These are phyloP conservation scores for Excoecaria agallocha DNA, from an alignment of 345 rosid genomes.

Conservation along the genomic window DNA sequence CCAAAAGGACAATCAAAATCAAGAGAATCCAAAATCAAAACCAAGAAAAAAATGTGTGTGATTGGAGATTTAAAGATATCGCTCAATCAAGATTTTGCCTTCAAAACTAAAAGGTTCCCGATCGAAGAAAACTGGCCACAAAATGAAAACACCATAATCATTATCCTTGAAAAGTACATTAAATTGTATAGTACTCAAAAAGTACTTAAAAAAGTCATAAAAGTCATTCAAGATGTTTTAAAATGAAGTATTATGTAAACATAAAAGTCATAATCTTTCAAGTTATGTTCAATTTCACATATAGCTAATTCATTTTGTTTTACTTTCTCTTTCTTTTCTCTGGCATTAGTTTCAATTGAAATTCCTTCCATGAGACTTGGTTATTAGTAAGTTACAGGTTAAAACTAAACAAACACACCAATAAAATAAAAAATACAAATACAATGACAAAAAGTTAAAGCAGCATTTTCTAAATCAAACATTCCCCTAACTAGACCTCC, in stretches of 20 bases:
- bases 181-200: too few relatives aligned
- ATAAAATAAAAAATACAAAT: background rate
- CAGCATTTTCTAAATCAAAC: background rate
- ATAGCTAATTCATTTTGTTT: background rate
- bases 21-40: too few relatives aligned
- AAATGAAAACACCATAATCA: too few relatives aligned
- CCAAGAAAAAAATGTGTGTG: too few relatives aligned
- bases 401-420: background rate
- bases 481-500: conserved; percentile 41
- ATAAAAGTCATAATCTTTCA: background rate
- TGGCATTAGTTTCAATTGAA: background rate
- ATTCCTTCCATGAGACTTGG: background rate
- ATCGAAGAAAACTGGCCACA: too few relatives aligned
- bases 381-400: background rate
- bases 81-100: too few relatives aligned
- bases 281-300: background rate
- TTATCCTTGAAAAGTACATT: too few relatives aligned
- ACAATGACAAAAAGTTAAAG: background rate
- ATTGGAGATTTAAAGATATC: too few relatives aligned
- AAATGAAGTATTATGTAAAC: background rate
- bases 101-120: too few relatives aligned
- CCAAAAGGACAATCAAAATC: too few relatives aligned
- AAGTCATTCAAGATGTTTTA: background rate
- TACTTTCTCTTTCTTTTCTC: background rate
- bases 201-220: too few relatives aligned